Evolutionary conservation across 2,329 filamentous ascomycete species (phyloP), one percentile per base, ranked within the genome.

Genomic region (Septoria linicola): DNA sequence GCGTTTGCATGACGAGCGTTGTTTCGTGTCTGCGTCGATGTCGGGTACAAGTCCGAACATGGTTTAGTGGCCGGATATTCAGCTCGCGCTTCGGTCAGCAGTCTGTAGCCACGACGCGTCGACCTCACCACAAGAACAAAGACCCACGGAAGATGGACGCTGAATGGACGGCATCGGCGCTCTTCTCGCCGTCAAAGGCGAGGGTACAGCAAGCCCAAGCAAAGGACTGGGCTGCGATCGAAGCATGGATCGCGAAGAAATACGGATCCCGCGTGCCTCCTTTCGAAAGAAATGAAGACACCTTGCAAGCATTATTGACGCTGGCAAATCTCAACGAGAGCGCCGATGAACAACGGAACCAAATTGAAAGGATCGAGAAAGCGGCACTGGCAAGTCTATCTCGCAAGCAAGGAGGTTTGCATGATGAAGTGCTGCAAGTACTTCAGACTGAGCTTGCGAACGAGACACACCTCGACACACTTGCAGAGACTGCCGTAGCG

Each of bases 161-260:
- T 5, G 65, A 69, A 31, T 68, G 66, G 65, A 63, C 66, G n/a
- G 64, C 65, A 20, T 57, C 69, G 13, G 73, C 78, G 21, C 73
- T 82, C 37, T 78, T 81, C 59, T 84, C 81, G 2, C 81, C 81
- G 4, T 80, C 80, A 5, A 83, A 83, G 68, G 80, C 80, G 17
- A 85, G 89, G 53, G 84, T 87, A 54, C 87, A 89, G 60, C 87
- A 88, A 56, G 87, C 87, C 10, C 84, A 87, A 57, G 88, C 89
- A 40, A 91, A 92, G 66, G 91, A 96, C 71, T 97, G 92, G 92
- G 85, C 84, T 49, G 89, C 88, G 59, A 80, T 96, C 60, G 89
- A 95, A 70, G 76, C 77, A 62, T 97, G 92, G 91, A 81, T 96
- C 7, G 76, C 78, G 39, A 78, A 80, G 53, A 87, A 87, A 65